Base-by-base conservation (phyloP, 1,284 basidiomycete genomes). In the Rugosomyces carneus region DNA sequence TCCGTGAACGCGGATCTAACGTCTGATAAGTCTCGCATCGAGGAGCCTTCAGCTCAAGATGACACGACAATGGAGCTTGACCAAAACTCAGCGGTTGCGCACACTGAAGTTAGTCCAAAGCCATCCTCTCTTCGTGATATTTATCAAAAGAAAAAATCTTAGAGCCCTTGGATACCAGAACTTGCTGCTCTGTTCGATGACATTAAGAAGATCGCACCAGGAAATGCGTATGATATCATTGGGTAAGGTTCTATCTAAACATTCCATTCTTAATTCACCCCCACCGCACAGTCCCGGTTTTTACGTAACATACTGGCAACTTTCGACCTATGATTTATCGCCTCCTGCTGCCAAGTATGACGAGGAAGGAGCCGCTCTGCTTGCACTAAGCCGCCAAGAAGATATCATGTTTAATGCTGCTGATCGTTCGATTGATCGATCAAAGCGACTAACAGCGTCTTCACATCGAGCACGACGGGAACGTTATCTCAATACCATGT, bases 221-320 rank as follows among this genome's bases (percentile, higher is more conserved):
- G 73, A 15, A 78, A 73, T 50, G 78, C 78, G 6, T 73, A 70
- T 43, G 76, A 84, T 31, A 64, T 81, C 41, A 77, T 93, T 53
- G 88, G 89, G 89, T 90, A 58, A 54, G 80, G 63, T 16, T 34
- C 15, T 16, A 8, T 34, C 7, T 34, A 1, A 8, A 6, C 19
- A 42, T 24, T 1, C 9, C 2, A 15, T 23, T n/a, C 15, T 16
- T 26, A 37, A 29, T 26, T 21, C 21, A 38, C 19, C 31, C 13
- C 44, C n/a, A n/a, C 37, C 35, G n/a, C 40, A 41, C 10, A 93
- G 92, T 4, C 83, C 89, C 26, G 86, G 82, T 1, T 97, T 97
- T 68, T 94, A 93, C 56, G 69, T 90, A 35, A 92, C 92, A 0
- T 98, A 96, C 68, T 97, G 94, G 94, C 92, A 95, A 61, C 64